Evolutionary conservation across 2,329 filamentous ascomycete species (phyloP), one percentile per base, ranked within the genome.

Genomic region (Coleophoma crateriformis): DNA sequence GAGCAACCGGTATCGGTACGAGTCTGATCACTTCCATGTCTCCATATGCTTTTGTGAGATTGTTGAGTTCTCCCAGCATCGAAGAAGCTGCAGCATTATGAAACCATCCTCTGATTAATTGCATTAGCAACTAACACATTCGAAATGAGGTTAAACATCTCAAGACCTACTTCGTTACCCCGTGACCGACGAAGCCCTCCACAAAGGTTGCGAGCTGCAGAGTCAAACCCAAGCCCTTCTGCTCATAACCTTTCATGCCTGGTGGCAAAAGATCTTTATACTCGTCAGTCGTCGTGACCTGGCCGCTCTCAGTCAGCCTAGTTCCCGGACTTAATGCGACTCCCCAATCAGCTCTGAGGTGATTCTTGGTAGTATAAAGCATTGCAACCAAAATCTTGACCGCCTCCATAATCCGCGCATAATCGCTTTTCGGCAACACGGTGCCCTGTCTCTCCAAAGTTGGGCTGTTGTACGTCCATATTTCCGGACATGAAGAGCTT

Each of bases 21-120:
- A 79, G 64, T 50, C 79, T 73, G 39, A 85, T 85, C 0, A 81
- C 84, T 65, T 85, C 82, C 79, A 85, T 82, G 48, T 67, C 72
- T 2, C 80, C 80, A 61, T 82, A 84, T 0, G 79, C 78, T 52
- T 79, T 74, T 14, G 77, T 73, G 15, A 85, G 63, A 0, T 65
- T 64, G 59, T 82, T 82, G 20, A 85, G 61, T 55, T 84, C 77
- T 1, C 73, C 73, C 12, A 76, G 77, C 69, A 85, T 72, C 51
- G 80, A 74, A 41, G 71, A 74, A 0, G 79, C 78, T 19, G 79
- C 75, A 1, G 81, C 81, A 0, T 77, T 76, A 58, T 80, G 73
- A 60, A 82, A 81, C 79, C 79, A 83, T 10, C 72, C 74, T 27
- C 78, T 66, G 45, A 19, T 43, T 11, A 13, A 10, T 33, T 6